Evolutionary conservation across 169 alveolate species (phyloP), one percentile per base, ranked within the genome.

Genomic region (Cryptosporidium canis): DNA sequence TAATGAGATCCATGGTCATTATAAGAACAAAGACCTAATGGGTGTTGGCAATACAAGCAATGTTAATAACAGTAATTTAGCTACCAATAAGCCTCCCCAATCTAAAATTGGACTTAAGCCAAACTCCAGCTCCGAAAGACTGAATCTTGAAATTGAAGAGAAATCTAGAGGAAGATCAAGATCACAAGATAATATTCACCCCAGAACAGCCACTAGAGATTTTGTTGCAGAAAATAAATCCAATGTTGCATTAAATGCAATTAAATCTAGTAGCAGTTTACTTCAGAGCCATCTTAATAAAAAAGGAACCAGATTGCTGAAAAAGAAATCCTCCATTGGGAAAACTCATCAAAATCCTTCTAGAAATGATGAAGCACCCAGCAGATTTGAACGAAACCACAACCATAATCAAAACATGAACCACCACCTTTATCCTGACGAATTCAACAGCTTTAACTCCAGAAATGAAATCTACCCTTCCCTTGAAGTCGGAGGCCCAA

Each of bases 401-500:
- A 66, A 66, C 35, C 63, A 51, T 21, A 18, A 51, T 0, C 35
- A 51, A 18, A n/a, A n/a, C n/a, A n/a, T n/a, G n/a, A n/a, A n/a
- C n/a, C 63, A 51, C 1, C 27, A 47, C 1, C 63, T 51, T 24
- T 12, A 51, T 2, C 63, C n/a, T 21, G 18, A 51, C 14, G 67
- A 18, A 58, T 14, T 29, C 33, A 11, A 27, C n/a, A 21, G 39
- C 8, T 41, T 67, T 2, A 21, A 44, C 18, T 29, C 58, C 0
- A 35, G 35, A 27, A 3, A 51, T 27, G 84, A 70, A 45, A 70
- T 55, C 21, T 70, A 70, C 35, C 84, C 84, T 21, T 70, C 84
- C 3, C 53, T 70, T n/a, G 67, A 70, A 31, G 84, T 70, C 31
- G 84, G 84, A 31, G 84, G 84, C 12, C 84, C 84, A 48, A 70